These are phyloP conservation scores for Cyclotella choctawhatcheeana DNA, from an alignment of 108 stramenopile genomes.

Conservation along the genomic window DNA sequence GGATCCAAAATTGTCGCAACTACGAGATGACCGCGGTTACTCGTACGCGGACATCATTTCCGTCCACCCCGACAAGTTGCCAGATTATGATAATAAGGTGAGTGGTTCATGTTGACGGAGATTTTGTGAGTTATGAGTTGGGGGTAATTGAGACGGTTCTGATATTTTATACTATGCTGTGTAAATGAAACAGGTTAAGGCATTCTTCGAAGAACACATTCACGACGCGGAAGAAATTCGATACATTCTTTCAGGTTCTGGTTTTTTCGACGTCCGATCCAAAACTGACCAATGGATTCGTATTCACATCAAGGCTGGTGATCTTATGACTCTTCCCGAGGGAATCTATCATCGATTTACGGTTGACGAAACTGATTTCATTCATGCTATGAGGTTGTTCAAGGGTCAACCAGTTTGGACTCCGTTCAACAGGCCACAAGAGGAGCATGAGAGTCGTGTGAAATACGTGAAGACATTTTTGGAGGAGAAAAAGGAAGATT, in stretches of 20 bases:
- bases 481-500: conserved; percentile 71
- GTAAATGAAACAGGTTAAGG: conserved; percentile 51
- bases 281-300: conserved; percentile 90
- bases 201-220: conserved; percentile 97
- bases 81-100: conserved; percentile 90
- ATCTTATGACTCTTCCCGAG: conserved; percentile 95
- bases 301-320: conserved; percentile 92
- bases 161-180: neutral
- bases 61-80: conserved; percentile 88
- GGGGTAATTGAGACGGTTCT: neutral
- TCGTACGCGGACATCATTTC: conserved; percentile 94
- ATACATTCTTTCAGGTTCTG: conserved; percentile 84
- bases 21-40: conserved; percentile 76
- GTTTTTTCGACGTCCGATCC: conserved; percentile 96
- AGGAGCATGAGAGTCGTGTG: conserved; percentile 79
- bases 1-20: conserved; percentile 69
- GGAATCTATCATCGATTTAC: conserved; percentile 94
- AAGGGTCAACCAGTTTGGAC: conserved; percentile 97
- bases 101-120: neutral
- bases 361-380: conserved; percentile 84
- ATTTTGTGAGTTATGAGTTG: neutral
- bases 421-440: conserved; percentile 91
- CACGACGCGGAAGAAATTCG: conserved; percentile 98
- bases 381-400: conserved; percentile 96
- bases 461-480: conserved; percentile 69